Conservation (phyloP, 768 basidiomycete genomes). For the Lactarius hatsudake region DNA sequence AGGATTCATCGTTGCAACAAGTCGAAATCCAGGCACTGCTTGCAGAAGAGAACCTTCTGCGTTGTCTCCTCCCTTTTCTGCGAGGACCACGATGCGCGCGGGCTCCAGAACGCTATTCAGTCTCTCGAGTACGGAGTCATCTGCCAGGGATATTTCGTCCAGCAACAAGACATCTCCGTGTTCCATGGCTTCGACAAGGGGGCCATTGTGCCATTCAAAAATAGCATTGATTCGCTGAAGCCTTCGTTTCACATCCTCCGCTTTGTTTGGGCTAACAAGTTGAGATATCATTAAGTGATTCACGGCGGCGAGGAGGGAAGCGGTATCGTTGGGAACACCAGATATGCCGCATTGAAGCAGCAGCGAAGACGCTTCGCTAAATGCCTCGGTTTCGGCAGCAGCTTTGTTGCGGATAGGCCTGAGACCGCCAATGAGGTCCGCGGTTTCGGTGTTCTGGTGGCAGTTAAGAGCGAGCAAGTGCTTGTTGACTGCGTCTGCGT, state of each 20-base stretch:
- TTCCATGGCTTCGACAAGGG: constrained; percentile 91
- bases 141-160: constrained; percentile 96
- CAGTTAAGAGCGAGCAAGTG: constrained; percentile 79
- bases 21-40: constrained; percentile 72
- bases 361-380: constrained; percentile 41
- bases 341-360: constrained; percentile 44
- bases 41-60: constrained; percentile 62
- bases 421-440: constrained; percentile 92
- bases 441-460: constrained; percentile 98
- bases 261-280: constrained; percentile 20
- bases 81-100: constrained; percentile 81
- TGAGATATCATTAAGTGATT: constrained; percentile 28
- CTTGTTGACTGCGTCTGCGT: constrained; percentile 63
- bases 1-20: constrained; percentile 98
- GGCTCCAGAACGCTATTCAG: constrained; percentile 97
- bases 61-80: constrained; percentile 83
- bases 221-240: constrained; percentile 62
- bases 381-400: constrained; percentile 48
- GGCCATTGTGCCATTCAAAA: constrained; percentile 97
- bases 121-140: constrained; percentile 96
- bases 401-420: constrained; percentile 81
- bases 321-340: constrained; percentile 29
- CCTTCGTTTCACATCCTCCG: constrained; percentile 45
- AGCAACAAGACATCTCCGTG: constrained; percentile 82
- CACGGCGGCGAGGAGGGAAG: constrained; percentile 31